A percentile compares a stretch with the other conserved stretches of the same genome.
Conservation (phyloP, 345 rosid genomes). For the Sisymbrium irio region DNA sequence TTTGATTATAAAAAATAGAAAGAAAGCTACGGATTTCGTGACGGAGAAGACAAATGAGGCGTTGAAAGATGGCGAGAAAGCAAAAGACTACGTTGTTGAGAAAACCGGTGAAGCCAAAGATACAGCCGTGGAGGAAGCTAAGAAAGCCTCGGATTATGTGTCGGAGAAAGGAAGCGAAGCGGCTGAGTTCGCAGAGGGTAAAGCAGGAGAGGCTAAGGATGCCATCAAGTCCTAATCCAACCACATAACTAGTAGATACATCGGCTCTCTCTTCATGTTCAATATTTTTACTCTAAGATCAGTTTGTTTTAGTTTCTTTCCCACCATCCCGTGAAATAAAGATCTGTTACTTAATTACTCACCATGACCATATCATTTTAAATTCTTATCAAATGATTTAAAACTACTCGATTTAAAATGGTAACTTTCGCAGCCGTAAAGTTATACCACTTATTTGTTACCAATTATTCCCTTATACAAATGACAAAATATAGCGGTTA, state of each 20-base stretch:
- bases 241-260: conserved; percentile 13
- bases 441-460: no score
- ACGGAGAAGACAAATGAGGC: conserved; percentile 32
- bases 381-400: background rate
- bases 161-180: conserved; percentile 39
- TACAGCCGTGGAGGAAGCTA: background rate
- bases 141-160: conserved; percentile 23
- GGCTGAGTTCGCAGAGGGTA: conserved; percentile 20
- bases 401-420: background rate
- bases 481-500: no score
- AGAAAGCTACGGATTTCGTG: conserved; percentile 29
- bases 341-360: background rate
- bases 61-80: conserved; percentile 29
- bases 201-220: conserved; percentile 29
- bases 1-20: background rate
- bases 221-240: conserved; percentile 15
- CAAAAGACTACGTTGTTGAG: conserved; percentile 27
- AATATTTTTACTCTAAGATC: conserved; percentile 2
- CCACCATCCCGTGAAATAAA: background rate
- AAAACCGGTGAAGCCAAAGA: conserved; percentile 14
- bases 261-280: background rate
- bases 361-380: background rate
- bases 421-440: no score
- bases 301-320: background rate
- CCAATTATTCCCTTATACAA: no score